Evolutionary conservation across 1,284 basidiomycete species (phyloP).

Genomic region (Ustilago lituana): DNA sequence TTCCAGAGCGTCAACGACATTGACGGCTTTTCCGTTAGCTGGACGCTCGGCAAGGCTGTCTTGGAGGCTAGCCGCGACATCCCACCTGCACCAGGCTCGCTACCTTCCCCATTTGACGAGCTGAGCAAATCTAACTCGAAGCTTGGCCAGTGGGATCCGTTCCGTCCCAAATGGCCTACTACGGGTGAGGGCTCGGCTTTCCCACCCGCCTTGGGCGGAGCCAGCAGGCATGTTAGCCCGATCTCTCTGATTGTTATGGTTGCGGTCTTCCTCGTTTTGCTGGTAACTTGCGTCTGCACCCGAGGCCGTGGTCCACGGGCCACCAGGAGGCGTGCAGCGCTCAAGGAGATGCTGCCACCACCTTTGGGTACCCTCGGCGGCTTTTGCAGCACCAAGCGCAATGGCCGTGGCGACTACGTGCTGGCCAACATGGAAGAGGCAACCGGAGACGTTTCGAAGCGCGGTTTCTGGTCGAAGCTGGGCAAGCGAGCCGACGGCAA

Average conservation of each 20-base stretch:
- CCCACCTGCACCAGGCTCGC: conserved; percentile 44
- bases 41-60: conserved; percentile 98
- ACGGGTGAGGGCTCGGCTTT: conserved; percentile 47
- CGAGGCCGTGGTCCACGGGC: conserved; percentile 49
- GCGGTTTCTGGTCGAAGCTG: conserved; percentile 43
- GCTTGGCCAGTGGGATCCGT: conserved; percentile 44
- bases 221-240: conserved; percentile 29
- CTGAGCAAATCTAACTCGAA: conserved; percentile 37
- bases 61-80: conserved; percentile 82
- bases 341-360: conserved; percentile 53
- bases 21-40: conserved; percentile 89
- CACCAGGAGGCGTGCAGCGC: conserved; percentile 33
- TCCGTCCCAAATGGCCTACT: conserved; percentile 42
- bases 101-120: conserved; percentile 43
- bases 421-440: conserved; percentile 63
- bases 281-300: conserved; percentile 48
- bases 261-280: conserved; percentile 37
- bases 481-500: conserved; percentile 37
- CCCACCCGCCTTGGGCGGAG: conserved; percentile 31
- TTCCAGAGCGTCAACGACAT: conserved; percentile 94
- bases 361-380: conserved; percentile 50
- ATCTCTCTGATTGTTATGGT: conserved; percentile 36
- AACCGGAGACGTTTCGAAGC: conserved; percentile 20
- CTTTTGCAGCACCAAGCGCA: conserved; percentile 36
- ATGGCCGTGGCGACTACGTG: conserved; percentile 54